phyloP scores from a whole-genome alignment of 805 yeast genomes.

The Nakazawaea ernobii region DNA sequence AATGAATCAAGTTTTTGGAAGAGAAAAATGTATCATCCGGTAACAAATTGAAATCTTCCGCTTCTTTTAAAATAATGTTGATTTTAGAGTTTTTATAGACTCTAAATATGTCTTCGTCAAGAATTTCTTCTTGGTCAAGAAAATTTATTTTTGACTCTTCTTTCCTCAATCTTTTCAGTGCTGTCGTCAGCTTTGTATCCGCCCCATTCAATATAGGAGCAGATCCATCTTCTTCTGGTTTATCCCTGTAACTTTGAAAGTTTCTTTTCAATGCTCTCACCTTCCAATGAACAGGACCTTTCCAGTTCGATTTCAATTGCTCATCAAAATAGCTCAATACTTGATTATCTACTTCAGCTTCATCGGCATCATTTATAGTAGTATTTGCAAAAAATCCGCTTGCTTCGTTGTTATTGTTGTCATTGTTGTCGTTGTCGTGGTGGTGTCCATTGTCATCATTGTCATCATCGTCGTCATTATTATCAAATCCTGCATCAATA shows the following conservation, averaged over 20 bases:
- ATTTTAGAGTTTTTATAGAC: constrained; percentile 15
- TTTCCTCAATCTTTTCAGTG: constrained; percentile 23
- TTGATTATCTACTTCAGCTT: constrained; percentile 40
- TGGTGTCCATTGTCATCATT: constrained; percentile 15
- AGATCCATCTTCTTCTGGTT: neutral
- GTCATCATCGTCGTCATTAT: constrained; percentile 16
- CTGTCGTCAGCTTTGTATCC: neutral
- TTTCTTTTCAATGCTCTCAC: constrained; percentile 49
- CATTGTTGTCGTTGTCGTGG: constrained; percentile 19
- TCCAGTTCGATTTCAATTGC: constrained; percentile 63
- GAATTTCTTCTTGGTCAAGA: constrained; percentile 25
- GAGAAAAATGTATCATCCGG: constrained; percentile 75
- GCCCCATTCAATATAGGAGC: neutral
- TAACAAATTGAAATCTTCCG: constrained; percentile 41
- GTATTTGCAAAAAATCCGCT: constrained; percentile 11
- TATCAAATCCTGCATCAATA: constrained; percentile 11
- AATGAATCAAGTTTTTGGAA: constrained; percentile 57
- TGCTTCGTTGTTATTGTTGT: constrained; percentile 8
- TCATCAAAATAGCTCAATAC: constrained; percentile 78
- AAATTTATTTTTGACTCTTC: constrained; percentile 15
- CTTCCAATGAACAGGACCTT: constrained; percentile 89
- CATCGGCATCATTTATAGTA: constrained; percentile 9
- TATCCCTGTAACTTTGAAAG: neutral
- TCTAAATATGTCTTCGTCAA: constrained; percentile 27
- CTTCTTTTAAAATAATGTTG: constrained; percentile 35